These are phyloP conservation scores for Pseudogymnoascus sp. DNA, from an alignment of 2,329 filamentous ascomycete genomes.

Conservation along the genomic window DNA sequence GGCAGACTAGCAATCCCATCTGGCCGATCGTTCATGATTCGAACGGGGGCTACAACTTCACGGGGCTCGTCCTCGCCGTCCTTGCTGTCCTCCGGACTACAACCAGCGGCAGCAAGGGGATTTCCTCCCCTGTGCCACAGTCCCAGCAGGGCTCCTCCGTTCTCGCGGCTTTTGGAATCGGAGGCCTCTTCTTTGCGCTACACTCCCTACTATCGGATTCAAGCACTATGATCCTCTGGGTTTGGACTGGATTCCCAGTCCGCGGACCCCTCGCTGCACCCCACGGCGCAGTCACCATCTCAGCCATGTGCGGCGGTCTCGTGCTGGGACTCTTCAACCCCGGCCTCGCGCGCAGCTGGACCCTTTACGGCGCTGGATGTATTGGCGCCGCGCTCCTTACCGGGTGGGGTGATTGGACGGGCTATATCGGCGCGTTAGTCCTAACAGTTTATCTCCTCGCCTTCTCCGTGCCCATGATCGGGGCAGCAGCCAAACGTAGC, in stretches of 20 bases:
- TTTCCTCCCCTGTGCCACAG: conserved; percentile 35
- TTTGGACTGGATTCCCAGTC: conserved; percentile 92
- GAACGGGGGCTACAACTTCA: conserved; percentile 89
- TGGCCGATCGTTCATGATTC: conserved; percentile 88
- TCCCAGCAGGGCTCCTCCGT: conserved; percentile 58
- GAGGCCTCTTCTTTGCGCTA: conserved; percentile 76
- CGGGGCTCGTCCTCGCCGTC: conserved; percentile 67
- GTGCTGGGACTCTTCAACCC: conserved; percentile 68
- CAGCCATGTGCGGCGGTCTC: conserved; percentile 78
- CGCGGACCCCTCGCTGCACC: conserved; percentile 79
- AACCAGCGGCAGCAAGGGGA: conserved; percentile 44
- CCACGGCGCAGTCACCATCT: conserved; percentile 81
- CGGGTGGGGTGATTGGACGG: conserved; percentile 70
- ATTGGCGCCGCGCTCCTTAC: conserved; percentile 73
- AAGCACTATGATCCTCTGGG: conserved; percentile 98
- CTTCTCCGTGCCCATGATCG: conserved; percentile 64
- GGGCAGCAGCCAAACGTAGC: conserved; percentile 65
- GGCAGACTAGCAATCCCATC: conserved; percentile 88
- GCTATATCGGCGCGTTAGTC: conserved; percentile 74
- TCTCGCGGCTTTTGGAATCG: conserved; percentile 69
- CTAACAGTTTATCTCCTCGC: conserved; percentile 76
- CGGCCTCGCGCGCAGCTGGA: conserved; percentile 65
- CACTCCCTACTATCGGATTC: conserved; percentile 93
- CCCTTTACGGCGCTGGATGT: conserved; percentile 67
- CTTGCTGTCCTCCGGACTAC: conserved; percentile 70